Evolutionary conservation across 345 rosid species (phyloP).

Genomic region (Populus davidiana): DNA sequence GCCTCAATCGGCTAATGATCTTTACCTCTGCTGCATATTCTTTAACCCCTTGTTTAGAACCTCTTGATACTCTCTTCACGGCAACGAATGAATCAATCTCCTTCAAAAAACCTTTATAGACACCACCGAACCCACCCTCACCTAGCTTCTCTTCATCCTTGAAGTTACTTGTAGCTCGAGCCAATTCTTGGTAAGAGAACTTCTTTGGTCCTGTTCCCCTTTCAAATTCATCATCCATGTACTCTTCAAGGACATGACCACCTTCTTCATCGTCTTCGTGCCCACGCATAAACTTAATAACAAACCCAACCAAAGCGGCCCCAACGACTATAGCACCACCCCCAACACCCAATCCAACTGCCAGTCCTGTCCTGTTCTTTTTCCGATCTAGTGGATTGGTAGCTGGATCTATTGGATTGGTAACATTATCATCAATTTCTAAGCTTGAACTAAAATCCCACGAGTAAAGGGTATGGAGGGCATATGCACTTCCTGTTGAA

Average conservation of each 20-base stretch:
- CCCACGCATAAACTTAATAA: background rate
- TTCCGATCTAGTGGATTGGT: too few species aligned
- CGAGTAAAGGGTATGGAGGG: background rate
- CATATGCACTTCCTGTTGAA: background rate
- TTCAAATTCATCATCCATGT: constrained; percentile 42
- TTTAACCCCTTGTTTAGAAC: constrained; percentile 44
- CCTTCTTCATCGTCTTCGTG: background rate
- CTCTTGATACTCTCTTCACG: constrained; percentile 46
- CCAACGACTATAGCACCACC: background rate
- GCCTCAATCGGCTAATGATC: constrained; percentile 52
- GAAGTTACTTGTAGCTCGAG: constrained; percentile 38
- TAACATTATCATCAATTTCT: background rate
- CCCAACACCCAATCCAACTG: too few species aligned
- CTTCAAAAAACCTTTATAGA: constrained; percentile 43
- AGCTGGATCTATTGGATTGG: too few species aligned
- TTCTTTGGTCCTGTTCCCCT: constrained; percentile 49
- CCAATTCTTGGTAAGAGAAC: constrained; percentile 39
- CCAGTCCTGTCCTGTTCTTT: too few species aligned
- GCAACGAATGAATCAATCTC: constrained; percentile 28
- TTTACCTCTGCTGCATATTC: constrained; percentile 48
- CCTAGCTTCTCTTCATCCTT: constrained; percentile 45
- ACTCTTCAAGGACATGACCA: background rate
- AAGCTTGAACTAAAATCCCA: background rate
- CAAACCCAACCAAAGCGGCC: background rate
- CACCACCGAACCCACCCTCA: constrained; percentile 59